phyloP scores from a whole-genome alignment of 2,329 filamentous ascomycete species.

The Orbilia brochopaga region DNA sequence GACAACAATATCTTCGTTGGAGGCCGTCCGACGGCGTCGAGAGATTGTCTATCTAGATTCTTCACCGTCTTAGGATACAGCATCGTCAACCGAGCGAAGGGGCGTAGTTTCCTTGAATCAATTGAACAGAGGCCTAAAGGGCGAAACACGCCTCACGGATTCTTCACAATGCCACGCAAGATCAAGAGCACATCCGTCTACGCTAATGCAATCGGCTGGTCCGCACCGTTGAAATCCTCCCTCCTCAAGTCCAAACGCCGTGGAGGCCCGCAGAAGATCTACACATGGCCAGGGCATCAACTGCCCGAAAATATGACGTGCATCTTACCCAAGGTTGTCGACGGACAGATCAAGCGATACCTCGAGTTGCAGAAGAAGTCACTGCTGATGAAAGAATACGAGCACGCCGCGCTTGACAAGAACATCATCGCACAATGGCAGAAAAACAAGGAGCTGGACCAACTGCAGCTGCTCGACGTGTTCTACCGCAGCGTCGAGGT shows the following conservation, averaged over 20 bases:
- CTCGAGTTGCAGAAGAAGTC: constrained; percentile 1
- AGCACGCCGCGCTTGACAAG: constrained; percentile 9
- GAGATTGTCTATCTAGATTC: background rate
- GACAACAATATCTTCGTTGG: constrained; percentile 24
- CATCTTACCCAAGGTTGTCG: constrained; percentile 5
- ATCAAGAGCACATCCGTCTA: constrained; percentile 2
- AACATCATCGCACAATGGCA: constrained; percentile 10
- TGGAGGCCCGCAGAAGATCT: background rate
- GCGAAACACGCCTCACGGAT: background rate
- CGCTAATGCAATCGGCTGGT: background rate
- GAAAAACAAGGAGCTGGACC: constrained; percentile 5
- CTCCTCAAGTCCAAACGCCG: too few relatives aligned
- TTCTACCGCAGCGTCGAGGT: constrained; percentile 13
- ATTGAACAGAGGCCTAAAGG: background rate
- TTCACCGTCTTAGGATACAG: constrained; percentile 1
- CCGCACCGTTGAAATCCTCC: background rate
- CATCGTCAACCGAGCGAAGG: constrained; percentile 10
- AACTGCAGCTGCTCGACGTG: constrained; percentile 14
- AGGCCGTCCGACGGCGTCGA: background rate
- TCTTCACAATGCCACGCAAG: background rate
- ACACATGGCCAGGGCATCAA: background rate
- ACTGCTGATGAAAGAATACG: background rate
- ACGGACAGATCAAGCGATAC: constrained; percentile 11
- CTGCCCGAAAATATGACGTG: background rate
- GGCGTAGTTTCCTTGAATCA: background rate